Evolutionary conservation across 2,329 filamentous ascomycete genomes (phyloP).

Genomic region (Pyricularia sp.): DNA sequence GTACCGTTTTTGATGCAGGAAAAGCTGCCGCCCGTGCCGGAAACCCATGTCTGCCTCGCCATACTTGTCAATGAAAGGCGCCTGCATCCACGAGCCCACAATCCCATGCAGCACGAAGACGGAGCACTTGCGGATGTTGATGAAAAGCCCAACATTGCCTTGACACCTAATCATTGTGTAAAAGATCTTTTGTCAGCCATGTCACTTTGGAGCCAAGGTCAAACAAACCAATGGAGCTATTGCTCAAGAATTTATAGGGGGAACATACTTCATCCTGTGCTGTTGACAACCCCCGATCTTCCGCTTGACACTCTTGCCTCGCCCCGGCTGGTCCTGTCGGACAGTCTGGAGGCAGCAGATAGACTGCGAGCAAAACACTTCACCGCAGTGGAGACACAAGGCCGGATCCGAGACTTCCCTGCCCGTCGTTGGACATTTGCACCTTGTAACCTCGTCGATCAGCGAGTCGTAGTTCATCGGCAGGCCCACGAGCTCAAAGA

Average conservation of each 20-base stretch:
- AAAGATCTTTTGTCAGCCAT: not conserved
- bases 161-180: conserved; percentile 57
- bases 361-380: conserved; percentile 92
- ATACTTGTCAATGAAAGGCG: conserved; percentile 92
- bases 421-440: conserved; percentile 78
- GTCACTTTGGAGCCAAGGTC: not conserved
- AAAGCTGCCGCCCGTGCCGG: conserved; percentile 78
- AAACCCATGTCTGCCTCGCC: conserved; percentile 93
- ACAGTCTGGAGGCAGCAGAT: conserved; percentile 75
- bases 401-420: conserved; percentile 87
- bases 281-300: conserved; percentile 78
- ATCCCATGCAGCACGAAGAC: conserved; percentile 76
- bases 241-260: not conserved
- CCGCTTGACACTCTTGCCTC: conserved; percentile 23
- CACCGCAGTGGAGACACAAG: conserved; percentile 89
- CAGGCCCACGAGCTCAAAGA: conserved; percentile 88
- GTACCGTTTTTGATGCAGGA: conserved; percentile 88
- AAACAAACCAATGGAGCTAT: not conserved
- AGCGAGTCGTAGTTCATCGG: conserved; percentile 87
- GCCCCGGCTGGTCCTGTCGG: conserved; percentile 25
- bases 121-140: conserved; percentile 94
- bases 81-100: conserved; percentile 75
- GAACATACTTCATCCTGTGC: conserved; percentile 74
- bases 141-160: conserved; percentile 81
- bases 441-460: conserved; percentile 81